These are phyloP conservation scores for Pyronema omphalodes DNA, from an alignment of 495 filamentous ascomycete genomes.

Conservation along the genomic window DNA sequence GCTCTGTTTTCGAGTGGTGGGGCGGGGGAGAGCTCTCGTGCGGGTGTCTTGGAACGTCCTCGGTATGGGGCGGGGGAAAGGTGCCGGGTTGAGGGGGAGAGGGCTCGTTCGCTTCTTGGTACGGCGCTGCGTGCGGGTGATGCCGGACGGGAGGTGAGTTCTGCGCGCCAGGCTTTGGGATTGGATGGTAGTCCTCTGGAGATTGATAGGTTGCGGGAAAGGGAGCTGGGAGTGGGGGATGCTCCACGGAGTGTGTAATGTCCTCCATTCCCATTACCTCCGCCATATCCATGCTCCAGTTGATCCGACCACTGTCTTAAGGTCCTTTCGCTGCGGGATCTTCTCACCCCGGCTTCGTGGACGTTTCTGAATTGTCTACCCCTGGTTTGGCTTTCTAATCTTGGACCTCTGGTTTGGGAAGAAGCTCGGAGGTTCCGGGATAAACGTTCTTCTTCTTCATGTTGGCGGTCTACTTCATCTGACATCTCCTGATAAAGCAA, in stretches of 20 bases:
- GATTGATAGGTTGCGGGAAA: conserved; percentile 14
- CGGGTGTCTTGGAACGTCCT: background rate
- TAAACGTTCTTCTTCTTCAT: conserved; percentile 9
- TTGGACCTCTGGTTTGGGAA: conserved; percentile 9
- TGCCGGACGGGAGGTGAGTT: conserved; percentile 13
- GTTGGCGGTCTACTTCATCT: conserved; percentile 7
- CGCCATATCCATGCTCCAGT: conserved; percentile 12
- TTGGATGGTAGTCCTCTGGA: conserved; percentile 19
- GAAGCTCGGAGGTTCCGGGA: conserved; percentile 5
- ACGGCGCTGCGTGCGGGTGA: conserved; percentile 10
- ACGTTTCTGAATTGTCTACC: background rate
- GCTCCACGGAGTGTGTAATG: conserved; percentile 6
- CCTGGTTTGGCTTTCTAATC: background rate
- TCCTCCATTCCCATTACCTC: background rate
- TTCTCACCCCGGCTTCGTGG: conserved; percentile 1
- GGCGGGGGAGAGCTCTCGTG: background rate
- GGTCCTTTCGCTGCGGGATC: conserved; percentile 22
- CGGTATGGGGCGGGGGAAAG: background rate
- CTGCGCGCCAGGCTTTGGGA: conserved; percentile 22
- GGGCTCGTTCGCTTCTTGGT: background rate
- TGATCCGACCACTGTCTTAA: conserved; percentile 21
- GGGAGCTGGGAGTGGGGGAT: conserved; percentile 14
- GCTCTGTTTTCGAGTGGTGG: background rate
- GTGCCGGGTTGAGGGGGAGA: background rate
- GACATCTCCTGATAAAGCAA: conserved; percentile 18